phyloP scores from a whole-genome alignment of 108 stramenopile genomes.

The Cyclostephanos invisitatus region DNA sequence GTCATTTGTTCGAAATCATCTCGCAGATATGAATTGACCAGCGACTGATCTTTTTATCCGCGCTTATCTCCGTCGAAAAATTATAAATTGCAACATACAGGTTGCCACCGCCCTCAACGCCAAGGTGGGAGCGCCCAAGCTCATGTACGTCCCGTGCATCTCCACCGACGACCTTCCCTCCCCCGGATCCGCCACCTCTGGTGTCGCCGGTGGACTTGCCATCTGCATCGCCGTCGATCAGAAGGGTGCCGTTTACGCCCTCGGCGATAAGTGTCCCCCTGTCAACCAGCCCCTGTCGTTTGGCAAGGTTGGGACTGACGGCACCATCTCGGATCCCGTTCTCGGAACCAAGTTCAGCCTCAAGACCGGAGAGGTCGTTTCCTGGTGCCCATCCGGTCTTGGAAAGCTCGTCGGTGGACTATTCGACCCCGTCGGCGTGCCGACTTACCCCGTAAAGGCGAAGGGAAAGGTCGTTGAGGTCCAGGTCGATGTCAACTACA shows the following conservation, averaged over 20 bases:
- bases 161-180: constrained; percentile 80
- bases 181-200: constrained; percentile 89
- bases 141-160: constrained; percentile 88
- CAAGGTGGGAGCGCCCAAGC: constrained; percentile 49
- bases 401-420: constrained; percentile 94
- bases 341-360: constrained; percentile 93
- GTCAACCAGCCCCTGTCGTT: constrained; percentile 95
- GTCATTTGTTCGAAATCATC: background rate
- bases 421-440: constrained; percentile 91
- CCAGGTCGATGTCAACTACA: constrained; percentile 97
- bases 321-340: constrained; percentile 91
- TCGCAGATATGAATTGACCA: background rate
- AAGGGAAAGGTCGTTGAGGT: constrained; percentile 85
- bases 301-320: constrained; percentile 81
- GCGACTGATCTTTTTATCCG: background rate
- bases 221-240: constrained; percentile 96
- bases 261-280: constrained; percentile 97
- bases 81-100: constrained; percentile 8
- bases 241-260: constrained; percentile 91
- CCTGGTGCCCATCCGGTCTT: constrained; percentile 92
- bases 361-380: constrained; percentile 91
- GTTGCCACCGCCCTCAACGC: constrained; percentile 66
- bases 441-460: constrained; percentile 93
- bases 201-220: constrained; percentile 91
- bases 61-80: background rate